Percentiles rank a stretch among this genome's conserved stretches.
These are phyloP conservation scores for Emiliania huxleyi DNA, from an alignment of 78 protist genomes.

Conservation along the genomic window DNA sequence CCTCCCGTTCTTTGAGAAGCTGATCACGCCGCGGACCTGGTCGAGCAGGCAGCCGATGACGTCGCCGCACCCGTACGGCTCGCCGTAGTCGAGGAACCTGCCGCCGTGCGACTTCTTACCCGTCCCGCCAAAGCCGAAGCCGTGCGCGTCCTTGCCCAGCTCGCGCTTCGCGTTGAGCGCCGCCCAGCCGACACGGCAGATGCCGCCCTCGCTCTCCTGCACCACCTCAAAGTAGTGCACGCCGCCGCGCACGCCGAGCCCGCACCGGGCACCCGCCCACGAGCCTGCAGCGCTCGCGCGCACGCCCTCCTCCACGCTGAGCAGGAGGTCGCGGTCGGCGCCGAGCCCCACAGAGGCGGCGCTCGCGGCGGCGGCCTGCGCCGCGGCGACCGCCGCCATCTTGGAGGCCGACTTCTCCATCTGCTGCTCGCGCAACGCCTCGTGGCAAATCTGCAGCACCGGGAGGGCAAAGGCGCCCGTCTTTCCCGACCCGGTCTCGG, in stretches of 20 bases:
- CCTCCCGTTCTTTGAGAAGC: constrained; percentile 37
- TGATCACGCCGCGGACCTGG: neutral
- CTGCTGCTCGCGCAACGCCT: too few species aligned
- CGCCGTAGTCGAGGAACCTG: constrained; percentile 41
- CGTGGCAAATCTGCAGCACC: neutral
- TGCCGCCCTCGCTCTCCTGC: constrained; percentile 70
- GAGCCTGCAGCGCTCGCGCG: too few species aligned
- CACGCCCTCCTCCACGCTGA: too few species aligned
- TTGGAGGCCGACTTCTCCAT: too few species aligned
- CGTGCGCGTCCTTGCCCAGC: constrained; percentile 50
- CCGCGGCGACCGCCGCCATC: too few species aligned
- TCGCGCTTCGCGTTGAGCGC: constrained; percentile 11
- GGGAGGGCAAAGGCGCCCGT: constrained; percentile 58
- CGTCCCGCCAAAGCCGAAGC: constrained; percentile 59
- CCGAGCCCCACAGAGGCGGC: too few species aligned
- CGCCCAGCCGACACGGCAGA: constrained; percentile 62
- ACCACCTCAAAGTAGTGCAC: constrained; percentile 62
- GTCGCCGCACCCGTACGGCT: constrained; percentile 42
- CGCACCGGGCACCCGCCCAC: too few species aligned
- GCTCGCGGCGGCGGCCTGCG: too few species aligned
- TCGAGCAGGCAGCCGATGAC: constrained; percentile 15
- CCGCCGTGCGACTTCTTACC: constrained; percentile 33
- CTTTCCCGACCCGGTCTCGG: constrained; percentile 62
- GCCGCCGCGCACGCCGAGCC: constrained; percentile 42
- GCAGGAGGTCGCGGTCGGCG: too few species aligned